Conservation (phyloP, 139 green algal species). For the Picochlorum sp. region DNA sequence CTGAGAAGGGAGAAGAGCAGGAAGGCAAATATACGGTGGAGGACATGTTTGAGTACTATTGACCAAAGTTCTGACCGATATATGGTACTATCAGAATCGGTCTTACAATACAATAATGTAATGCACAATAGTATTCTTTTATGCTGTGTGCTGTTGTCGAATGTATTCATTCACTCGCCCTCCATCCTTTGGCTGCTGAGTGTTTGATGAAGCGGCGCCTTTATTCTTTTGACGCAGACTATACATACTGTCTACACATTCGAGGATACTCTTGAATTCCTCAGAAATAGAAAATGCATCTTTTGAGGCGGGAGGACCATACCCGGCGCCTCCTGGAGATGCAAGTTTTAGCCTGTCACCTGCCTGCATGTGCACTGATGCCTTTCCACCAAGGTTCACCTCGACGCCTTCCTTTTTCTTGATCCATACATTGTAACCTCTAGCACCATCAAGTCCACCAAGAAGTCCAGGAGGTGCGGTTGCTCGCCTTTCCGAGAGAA, state of each 20-base stretch:
- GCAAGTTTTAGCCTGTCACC: conserved; percentile 54
- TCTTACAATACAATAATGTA: too few species aligned
- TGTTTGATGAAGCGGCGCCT: too few species aligned
- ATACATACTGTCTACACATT: not conserved
- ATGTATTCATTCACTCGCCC: too few species aligned
- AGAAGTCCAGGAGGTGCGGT: conserved; percentile 67
- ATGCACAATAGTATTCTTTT: too few species aligned
- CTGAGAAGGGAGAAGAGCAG: too few species aligned
- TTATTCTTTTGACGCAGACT: not conserved
- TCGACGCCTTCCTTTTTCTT: conserved; percentile 27
- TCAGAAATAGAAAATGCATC: not conserved
- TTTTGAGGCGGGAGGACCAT: conserved; percentile 16
- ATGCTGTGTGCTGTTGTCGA: too few species aligned
- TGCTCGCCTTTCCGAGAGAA: conserved; percentile 78
- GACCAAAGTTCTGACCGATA: too few species aligned
- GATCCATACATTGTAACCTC: conserved; percentile 73
- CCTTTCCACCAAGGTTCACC: conserved; percentile 73
- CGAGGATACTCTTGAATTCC: not conserved
- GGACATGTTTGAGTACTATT: too few species aligned
- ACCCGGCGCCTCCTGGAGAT: conserved; percentile 69
- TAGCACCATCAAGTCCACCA: conserved; percentile 48
- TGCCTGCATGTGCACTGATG: conserved; percentile 40
- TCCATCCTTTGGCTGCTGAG: too few species aligned
- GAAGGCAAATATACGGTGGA: too few species aligned
- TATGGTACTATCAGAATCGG: too few species aligned